These are phyloP conservation scores for Vitis riparia DNA, from an alignment of 164 flowering plant species.

Conservation along the genomic window DNA sequence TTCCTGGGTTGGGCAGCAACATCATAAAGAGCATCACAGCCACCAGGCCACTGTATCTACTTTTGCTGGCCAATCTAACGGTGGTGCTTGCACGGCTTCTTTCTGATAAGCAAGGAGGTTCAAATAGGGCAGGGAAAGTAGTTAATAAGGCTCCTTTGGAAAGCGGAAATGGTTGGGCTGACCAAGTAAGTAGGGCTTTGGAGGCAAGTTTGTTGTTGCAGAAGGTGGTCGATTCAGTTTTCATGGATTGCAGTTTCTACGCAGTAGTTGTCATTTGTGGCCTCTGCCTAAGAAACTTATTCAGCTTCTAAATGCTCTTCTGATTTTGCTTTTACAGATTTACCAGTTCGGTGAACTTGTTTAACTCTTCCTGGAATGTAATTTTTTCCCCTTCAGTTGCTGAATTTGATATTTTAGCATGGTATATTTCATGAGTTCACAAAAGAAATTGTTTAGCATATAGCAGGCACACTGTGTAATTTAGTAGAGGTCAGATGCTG, in stretches of 20 bases:
- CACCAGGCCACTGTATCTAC: constrained; percentile 55
- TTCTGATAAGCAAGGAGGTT: constrained; percentile 16
- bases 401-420: background rate
- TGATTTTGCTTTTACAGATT: background rate
- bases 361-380: background rate
- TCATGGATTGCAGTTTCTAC: constrained; percentile 74
- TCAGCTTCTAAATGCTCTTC: constrained; percentile 8
- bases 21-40: constrained; percentile 33
- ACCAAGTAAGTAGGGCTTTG: constrained; percentile 45
- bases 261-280: constrained; percentile 58
- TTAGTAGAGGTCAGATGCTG: too few species aligned
- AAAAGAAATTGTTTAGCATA: too few species aligned
- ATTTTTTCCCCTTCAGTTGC: background rate
- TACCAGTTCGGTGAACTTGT: background rate
- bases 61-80: constrained; percentile 55
- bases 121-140: constrained; percentile 6
- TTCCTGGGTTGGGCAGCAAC: constrained; percentile 40
- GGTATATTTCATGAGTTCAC: background rate
- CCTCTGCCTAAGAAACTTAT: constrained; percentile 31
- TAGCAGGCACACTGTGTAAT: too few species aligned
- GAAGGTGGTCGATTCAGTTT: constrained; percentile 43
- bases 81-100: constrained; percentile 49
- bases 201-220: constrained; percentile 53
- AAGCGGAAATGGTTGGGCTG: constrained; percentile 35
- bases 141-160: constrained; percentile 13